phyloP scores from a whole-genome alignment of 148 eudicot species.

The Rhododendron vialii region DNA sequence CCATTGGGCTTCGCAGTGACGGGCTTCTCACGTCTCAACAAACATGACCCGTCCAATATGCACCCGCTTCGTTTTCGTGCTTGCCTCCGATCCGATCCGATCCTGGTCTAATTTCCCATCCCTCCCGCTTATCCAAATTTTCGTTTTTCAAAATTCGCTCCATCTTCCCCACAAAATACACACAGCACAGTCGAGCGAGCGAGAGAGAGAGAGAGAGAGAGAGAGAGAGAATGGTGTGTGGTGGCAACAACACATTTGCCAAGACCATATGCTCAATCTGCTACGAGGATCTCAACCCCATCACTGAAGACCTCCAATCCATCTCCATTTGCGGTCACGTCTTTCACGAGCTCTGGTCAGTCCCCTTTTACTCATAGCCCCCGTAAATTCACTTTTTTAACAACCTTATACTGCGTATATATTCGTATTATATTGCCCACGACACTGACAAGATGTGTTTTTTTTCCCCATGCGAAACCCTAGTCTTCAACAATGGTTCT shows the following conservation, averaged over 20 bases:
- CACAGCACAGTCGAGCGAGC: not conserved
- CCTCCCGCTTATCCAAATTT: not conserved
- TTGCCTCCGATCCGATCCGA: not conserved
- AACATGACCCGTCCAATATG: not conserved
- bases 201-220: conserved; percentile 6
- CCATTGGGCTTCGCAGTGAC: not conserved
- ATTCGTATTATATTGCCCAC: not conserved
- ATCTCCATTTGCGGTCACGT: conserved; percentile 95
- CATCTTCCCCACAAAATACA: not conserved
- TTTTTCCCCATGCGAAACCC: not conserved
- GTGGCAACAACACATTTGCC: conserved; percentile 27
- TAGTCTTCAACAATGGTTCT: conserved; percentile 95
- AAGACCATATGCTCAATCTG: conserved; percentile 93
- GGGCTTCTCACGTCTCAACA: not conserved
- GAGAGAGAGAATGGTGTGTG: conserved; percentile 19
- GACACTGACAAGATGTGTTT: not conserved
- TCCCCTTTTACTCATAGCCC: not conserved
- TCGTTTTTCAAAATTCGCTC: conserved; percentile 7
- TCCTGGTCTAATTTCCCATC: not conserved
- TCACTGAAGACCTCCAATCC: conserved; percentile 85
- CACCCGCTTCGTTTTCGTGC: not conserved
- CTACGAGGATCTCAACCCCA: conserved; percentile 89
- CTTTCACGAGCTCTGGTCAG: conserved; percentile 91
- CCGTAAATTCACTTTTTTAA: not conserved
- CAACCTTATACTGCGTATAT: not conserved